These are phyloP conservation scores for Xylaria sp. DNA, from an alignment of 2,329 filamentous ascomycete species.

Conservation along the genomic window DNA sequence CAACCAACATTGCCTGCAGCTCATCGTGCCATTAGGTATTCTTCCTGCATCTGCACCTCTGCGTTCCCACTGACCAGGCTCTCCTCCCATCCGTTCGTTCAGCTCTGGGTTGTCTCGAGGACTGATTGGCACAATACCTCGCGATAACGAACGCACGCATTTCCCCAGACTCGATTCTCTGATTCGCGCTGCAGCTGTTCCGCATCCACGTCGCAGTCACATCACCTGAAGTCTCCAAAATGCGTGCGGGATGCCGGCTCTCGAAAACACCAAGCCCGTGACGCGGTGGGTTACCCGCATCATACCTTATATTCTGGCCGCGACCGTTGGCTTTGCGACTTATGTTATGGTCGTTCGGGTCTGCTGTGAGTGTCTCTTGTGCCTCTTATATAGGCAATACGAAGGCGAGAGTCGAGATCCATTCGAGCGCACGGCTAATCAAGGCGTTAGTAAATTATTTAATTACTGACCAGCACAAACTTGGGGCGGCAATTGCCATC, in stretches of 20 bases:
- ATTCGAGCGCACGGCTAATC: conserved; percentile 3
- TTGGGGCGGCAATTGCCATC: conserved; percentile 60
- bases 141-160: neutral
- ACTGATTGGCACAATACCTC: neutral
- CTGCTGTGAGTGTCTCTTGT: conserved; percentile 53
- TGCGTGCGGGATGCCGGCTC: conserved; percentile 29
- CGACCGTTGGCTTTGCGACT: conserved; percentile 61
- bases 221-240: conserved; percentile 10
- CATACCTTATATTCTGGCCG: conserved; percentile 65
- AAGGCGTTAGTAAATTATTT: conserved; percentile 63
- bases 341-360: conserved; percentile 65
- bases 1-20: conserved; percentile 8
- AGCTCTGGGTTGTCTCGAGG: neutral
- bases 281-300: conserved; percentile 58
- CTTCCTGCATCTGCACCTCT: conserved; percentile 1
- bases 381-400: neutral
- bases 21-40: conserved; percentile 2
- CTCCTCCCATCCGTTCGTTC: neutral
- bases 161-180: neutral
- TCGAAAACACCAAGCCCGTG: conserved; percentile 37
- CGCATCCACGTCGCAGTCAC: neutral
- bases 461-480: conserved; percentile 43
- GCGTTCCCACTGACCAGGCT: conserved; percentile 1
- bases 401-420: neutral
- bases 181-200: neutral